Conservation (phyloP, 1,139 yeast genomes). For the Meyerozyma guilliermondii region DNA sequence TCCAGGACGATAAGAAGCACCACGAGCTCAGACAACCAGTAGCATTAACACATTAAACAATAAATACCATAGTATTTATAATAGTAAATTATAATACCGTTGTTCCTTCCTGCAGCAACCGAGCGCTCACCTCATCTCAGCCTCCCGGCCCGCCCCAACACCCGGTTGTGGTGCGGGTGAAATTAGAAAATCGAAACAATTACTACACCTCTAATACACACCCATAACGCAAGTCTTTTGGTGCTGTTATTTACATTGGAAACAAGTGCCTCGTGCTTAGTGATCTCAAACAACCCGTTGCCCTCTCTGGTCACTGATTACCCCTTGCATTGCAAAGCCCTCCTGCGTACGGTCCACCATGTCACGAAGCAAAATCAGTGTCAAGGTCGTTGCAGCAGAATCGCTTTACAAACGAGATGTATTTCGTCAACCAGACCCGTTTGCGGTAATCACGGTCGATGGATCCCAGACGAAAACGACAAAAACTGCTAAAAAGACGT, state of each 20-base stretch:
- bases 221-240: not conserved
- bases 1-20: too few species aligned
- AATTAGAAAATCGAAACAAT: not conserved
- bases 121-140: not conserved
- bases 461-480: constrained; percentile 96
- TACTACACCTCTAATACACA: not conserved
- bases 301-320: not conserved
- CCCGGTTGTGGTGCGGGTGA: not conserved
- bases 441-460: constrained; percentile 94
- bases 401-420: constrained; percentile 93
- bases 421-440: constrained; percentile 94
- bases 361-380: constrained; percentile 40
- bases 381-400: constrained; percentile 92
- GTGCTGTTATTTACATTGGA: not conserved
- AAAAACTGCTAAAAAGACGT: constrained; percentile 85
- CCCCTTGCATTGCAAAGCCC: not conserved
- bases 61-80: too few species aligned
- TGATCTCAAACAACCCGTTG: not conserved
- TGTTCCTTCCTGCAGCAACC: not conserved
- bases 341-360: constrained; percentile 4
- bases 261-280: not conserved
- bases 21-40: too few species aligned
- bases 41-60: too few species aligned
- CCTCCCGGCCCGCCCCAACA: not conserved
- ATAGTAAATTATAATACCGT: too few species aligned